Conservation (phyloP, 106 monocot species). For the Agapanthus africanus region DNA sequence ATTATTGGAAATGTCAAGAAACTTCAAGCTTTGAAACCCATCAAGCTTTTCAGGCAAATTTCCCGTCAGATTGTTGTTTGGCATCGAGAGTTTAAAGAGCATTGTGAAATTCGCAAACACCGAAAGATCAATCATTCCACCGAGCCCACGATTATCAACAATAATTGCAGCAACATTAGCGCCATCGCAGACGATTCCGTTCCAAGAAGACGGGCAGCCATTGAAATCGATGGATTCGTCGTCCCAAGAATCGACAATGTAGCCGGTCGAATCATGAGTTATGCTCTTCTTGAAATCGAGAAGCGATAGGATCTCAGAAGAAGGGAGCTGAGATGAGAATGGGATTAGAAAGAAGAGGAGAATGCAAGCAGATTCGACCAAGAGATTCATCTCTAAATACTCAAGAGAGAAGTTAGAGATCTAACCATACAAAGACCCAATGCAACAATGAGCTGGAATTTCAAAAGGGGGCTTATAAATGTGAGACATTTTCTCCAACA, state of each 20-base stretch:
- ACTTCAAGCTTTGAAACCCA: constrained; percentile 50
- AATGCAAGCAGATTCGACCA: not conserved
- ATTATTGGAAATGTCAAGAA: constrained; percentile 74
- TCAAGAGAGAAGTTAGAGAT: too few relatives aligned
- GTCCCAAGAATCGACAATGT: constrained; percentile 74
- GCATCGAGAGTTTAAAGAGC: constrained; percentile 71
- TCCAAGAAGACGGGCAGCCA: constrained; percentile 95
- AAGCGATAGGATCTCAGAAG: constrained; percentile 68
- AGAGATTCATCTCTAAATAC: not conserved
- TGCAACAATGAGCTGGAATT: too few relatives aligned
- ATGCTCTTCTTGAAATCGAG: constrained; percentile 88
- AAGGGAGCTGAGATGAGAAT: constrained; percentile 14
- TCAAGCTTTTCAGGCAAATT: constrained; percentile 32
- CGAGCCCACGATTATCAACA: constrained; percentile 47
- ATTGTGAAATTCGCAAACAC: constrained; percentile 52
- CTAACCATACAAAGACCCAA: not conserved
- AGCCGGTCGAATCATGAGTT: constrained; percentile 69
- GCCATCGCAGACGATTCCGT: constrained; percentile 79
- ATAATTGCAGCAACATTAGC: constrained; percentile 66
- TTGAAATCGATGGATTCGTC: constrained; percentile 91
- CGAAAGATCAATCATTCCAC: constrained; percentile 39
- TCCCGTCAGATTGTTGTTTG: constrained; percentile 65
- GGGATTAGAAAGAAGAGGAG: constrained; percentile 4
- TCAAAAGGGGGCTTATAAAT: not conserved
- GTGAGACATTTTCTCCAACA: not conserved